Percentiles rank a stretch among this genome's conserved stretches.
Conservation (phyloP, 306 rosid species). For the Gastrolobium villosum region DNA sequence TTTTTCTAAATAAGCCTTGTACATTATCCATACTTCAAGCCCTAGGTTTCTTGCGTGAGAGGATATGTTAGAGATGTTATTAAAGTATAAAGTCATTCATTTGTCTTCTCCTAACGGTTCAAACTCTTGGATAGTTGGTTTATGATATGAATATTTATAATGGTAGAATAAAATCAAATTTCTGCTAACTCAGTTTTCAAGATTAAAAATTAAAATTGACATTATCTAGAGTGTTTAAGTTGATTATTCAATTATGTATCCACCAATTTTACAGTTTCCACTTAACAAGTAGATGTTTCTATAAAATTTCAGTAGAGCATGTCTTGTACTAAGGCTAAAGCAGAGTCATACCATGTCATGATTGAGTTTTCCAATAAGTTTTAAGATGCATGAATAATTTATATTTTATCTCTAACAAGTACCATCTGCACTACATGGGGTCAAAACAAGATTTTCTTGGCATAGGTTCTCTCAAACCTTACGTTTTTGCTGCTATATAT, state of each 20-base stretch:
- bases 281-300: constrained; percentile 10
- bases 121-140: no score
- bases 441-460: not conserved
- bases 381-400: no score
- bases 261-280: constrained; percentile 13
- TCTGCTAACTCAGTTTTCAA: constrained; percentile 20
- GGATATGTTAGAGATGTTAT: no score
- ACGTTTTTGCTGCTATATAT: not conserved
- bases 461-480: constrained; percentile 7
- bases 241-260: constrained; percentile 8
- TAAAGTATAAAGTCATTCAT: no score
- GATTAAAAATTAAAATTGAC: constrained; percentile 16
- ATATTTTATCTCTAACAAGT: no score
- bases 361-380: no score
- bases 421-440: not conserved
- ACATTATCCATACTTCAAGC: no score
- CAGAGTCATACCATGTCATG: no score
- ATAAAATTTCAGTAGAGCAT: not conserved
- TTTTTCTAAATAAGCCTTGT: no score
- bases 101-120: no score
- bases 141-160: not conserved
- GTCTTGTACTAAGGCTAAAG: not conserved
- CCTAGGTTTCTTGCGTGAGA: no score
- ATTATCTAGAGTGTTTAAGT: constrained; percentile 24
- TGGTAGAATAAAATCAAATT: constrained; percentile 4